phyloP scores from a whole-genome alignment of 352 stramenopile species.

The Peronospora destructor region DNA sequence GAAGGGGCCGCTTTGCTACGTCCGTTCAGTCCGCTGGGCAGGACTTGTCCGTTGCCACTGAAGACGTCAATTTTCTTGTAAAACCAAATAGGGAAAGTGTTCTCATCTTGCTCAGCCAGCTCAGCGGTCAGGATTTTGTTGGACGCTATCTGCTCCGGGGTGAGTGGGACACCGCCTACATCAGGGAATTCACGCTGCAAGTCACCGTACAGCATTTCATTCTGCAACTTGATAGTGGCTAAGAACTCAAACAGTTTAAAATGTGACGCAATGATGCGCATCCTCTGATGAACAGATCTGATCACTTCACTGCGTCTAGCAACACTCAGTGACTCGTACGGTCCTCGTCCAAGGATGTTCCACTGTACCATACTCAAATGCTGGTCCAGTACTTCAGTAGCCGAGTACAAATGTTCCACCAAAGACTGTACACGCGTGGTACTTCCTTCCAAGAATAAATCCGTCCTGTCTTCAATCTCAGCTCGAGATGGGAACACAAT shows the following conservation, averaged over 20 bases:
- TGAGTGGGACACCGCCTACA: slow-evolving; percentile 43
- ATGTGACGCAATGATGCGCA: slow-evolving; percentile 59
- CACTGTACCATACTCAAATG: slow-evolving; percentile 84
- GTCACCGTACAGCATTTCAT: slow-evolving; percentile 76
- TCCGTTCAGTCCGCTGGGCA: slow-evolving; percentile 29
- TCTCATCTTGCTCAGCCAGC: slow-evolving; percentile 44
- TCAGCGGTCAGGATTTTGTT: slow-evolving; percentile 39
- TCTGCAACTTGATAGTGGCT: slow-evolving; percentile 75
- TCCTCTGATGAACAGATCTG: slow-evolving; percentile 60
- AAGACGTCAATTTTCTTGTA: slow-evolving; percentile 56
- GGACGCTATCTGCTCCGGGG: slow-evolving; percentile 28
- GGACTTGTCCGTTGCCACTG: slow-evolving; percentile 29
- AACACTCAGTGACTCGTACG: slow-evolving; percentile 66
- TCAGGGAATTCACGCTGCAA: slow-evolving; percentile 48
- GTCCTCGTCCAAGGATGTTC: slow-evolving; percentile 74
- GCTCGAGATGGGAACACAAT: slow-evolving; percentile 75
- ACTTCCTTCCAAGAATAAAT: slow-evolving; percentile 68
- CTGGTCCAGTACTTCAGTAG: slow-evolving; percentile 75
- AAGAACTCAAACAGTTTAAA: slow-evolving; percentile 84
- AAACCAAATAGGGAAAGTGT: slow-evolving; percentile 77
- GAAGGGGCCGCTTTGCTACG: slow-evolving; percentile 7
- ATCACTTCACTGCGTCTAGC: slow-evolving; percentile 60
- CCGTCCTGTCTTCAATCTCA: slow-evolving; percentile 67
- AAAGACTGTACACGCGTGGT: slow-evolving; percentile 62
- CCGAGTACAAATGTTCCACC: slow-evolving; percentile 80